Evolutionary conservation across 148 eudicot species (phyloP).

Genomic region (Vaccinium corymbosum): DNA sequence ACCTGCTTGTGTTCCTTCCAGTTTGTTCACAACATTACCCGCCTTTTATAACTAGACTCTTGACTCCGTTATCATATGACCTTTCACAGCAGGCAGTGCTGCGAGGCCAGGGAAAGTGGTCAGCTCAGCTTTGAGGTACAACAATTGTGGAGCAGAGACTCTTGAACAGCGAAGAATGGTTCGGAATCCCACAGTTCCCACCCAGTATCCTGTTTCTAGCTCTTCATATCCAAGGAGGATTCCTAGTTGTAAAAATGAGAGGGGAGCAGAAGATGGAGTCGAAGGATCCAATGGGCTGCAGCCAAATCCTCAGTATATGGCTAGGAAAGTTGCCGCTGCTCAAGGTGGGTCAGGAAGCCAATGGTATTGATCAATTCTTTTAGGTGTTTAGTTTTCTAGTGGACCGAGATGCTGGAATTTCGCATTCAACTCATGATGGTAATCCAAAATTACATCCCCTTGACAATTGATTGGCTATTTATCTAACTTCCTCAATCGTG

Average conservation of each 20-base stretch:
- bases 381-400: neutral
- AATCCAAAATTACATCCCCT: neutral
- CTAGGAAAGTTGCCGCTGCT: conserved; percentile 74
- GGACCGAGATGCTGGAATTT: neutral
- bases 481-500: neutral
- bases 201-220: conserved; percentile 60
- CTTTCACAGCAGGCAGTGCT: conserved; percentile 45
- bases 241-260: conserved; percentile 56
- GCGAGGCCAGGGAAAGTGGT: conserved; percentile 90
- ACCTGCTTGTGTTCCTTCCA: neutral
- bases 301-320: conserved; percentile 65
- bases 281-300: conserved; percentile 67
- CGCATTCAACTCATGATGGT: neutral
- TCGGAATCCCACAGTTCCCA: conserved; percentile 61
- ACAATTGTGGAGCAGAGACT: conserved; percentile 50
- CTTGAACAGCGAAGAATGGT: conserved; percentile 57
- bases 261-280: conserved; percentile 54
- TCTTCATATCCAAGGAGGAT: conserved; percentile 63
- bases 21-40: neutral
- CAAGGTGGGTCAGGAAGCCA: conserved; percentile 66
- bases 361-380: conserved; percentile 45
- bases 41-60: neutral
- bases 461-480: neutral
- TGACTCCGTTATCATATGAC: neutral
- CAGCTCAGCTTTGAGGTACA: conserved; percentile 57